Evolutionary conservation across 257 asterid species (phyloP).

Genomic region (Solanum pinnatisectum): DNA sequence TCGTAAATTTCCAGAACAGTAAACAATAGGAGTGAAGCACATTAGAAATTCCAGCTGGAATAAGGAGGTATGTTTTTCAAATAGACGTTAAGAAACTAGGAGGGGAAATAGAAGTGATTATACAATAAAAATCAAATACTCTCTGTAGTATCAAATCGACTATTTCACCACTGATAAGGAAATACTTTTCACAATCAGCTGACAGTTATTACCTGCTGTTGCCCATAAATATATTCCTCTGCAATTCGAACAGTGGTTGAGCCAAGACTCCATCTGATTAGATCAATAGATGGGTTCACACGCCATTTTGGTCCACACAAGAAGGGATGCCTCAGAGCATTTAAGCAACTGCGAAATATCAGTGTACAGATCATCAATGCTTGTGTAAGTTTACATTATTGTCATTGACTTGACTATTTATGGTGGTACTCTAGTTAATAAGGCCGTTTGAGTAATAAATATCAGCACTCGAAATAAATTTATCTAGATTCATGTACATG

Average conservation of each 20-base stretch:
- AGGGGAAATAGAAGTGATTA: background rate
- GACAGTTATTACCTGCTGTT: slow-evolving; percentile 63
- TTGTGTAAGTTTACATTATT: background rate
- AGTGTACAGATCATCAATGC: background rate
- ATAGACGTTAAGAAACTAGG: background rate
- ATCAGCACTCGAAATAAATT: background rate
- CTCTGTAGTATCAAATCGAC: background rate
- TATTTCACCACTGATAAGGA: background rate
- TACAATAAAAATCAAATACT: background rate
- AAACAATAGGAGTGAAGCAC: background rate
- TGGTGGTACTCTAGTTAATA: background rate
- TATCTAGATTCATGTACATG: background rate
- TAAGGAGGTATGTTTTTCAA: background rate
- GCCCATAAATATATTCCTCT: slow-evolving; percentile 89
- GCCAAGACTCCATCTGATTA: slow-evolving; percentile 95
- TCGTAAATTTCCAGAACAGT: background rate
- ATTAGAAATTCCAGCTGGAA: background rate
- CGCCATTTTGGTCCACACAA: slow-evolving; percentile 98
- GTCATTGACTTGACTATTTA: background rate
- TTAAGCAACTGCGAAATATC: slow-evolving; percentile 54
- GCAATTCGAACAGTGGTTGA: slow-evolving; percentile 87
- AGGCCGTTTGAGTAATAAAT: background rate
- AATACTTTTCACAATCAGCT: background rate
- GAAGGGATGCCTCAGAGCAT: slow-evolving; percentile 95
- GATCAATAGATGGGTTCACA: slow-evolving; percentile 68